Conservation (phyloP, 164 flowering plant species). For the Berberis thunbergii region DNA sequence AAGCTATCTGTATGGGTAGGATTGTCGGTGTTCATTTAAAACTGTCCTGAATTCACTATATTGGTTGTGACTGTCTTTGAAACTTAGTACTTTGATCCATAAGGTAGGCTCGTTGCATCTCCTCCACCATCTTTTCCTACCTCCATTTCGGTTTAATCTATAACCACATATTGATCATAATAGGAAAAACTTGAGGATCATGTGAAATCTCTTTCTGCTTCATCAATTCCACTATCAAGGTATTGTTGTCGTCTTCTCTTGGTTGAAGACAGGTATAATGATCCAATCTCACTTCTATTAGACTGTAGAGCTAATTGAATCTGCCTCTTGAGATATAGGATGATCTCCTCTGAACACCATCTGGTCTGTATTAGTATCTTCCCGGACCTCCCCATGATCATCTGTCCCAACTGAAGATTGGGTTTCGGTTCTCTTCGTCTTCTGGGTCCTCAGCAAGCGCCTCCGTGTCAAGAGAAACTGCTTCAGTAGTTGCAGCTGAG, state of each 20-base stretch:
- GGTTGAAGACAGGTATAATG: constrained; percentile 22
- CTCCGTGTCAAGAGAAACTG: constrained; percentile 43
- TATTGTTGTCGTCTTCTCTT: not conserved
- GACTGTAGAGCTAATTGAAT: not conserved
- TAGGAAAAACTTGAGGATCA: too few species aligned
- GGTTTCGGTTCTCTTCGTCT: constrained; percentile 23
- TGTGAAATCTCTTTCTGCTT: too few species aligned
- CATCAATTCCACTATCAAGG: not conserved
- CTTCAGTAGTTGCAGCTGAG: constrained; percentile 42
- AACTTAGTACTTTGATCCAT: too few species aligned
- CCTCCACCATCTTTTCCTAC: too few species aligned
- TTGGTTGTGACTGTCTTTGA: too few species aligned
- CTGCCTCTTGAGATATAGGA: not conserved
- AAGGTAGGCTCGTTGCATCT: too few species aligned
- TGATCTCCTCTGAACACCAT: constrained; percentile 4
- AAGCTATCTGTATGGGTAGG: too few species aligned
- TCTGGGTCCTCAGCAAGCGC: constrained; percentile 25
- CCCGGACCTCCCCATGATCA: constrained; percentile 13
- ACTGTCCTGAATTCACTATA: too few species aligned
- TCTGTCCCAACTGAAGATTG: constrained; percentile 14
- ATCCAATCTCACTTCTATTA: constrained; percentile 14
- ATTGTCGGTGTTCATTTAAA: too few species aligned
- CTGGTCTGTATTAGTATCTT: constrained; percentile 10
- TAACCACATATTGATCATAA: too few species aligned
- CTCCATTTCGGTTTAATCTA: too few species aligned